Conservation (phyloP, 768 basidiomycete genomes). For the Myochromella boudieri region DNA sequence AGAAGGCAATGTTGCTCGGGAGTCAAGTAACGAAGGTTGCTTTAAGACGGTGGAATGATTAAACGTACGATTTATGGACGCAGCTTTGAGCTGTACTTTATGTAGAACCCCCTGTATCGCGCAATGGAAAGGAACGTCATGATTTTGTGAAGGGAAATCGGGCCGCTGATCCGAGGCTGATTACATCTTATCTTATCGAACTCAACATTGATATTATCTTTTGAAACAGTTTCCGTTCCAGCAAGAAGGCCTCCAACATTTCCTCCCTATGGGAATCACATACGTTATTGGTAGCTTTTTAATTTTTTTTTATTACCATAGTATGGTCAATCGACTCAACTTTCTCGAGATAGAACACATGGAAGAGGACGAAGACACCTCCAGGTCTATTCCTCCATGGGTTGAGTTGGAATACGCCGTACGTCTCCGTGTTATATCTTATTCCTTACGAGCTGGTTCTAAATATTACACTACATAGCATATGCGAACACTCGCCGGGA, state of each 20-base stretch:
- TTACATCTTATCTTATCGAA: too few species aligned
- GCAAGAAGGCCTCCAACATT: background rate
- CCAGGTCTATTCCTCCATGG: constrained; percentile 80
- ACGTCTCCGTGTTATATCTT: too few species aligned
- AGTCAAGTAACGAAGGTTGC: too few species aligned
- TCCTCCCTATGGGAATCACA: constrained; percentile 38
- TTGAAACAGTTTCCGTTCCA: background rate
- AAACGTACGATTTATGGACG: too few species aligned
- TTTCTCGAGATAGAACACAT: constrained; percentile 68
- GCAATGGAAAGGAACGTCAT: too few species aligned
- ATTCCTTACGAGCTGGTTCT: background rate
- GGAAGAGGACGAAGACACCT: constrained; percentile 86
- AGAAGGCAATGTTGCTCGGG: too few species aligned
- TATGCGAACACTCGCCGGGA: constrained; percentile 79
- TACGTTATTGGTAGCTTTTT: constrained; percentile 55
- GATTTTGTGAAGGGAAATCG: too few species aligned
- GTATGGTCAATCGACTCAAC: constrained; percentile 10
- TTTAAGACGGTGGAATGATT: too few species aligned
- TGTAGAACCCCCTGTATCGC: too few species aligned
- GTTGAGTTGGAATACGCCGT: constrained; percentile 91
- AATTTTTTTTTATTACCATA: background rate
- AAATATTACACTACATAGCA: constrained; percentile 48
- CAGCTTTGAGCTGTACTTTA: too few species aligned
- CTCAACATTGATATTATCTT: too few species aligned
- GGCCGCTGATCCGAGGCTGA: too few species aligned